Evolutionary conservation across 2,329 filamentous ascomycete genomes (phyloP).

Genomic region (Talaromyces sp.): DNA sequence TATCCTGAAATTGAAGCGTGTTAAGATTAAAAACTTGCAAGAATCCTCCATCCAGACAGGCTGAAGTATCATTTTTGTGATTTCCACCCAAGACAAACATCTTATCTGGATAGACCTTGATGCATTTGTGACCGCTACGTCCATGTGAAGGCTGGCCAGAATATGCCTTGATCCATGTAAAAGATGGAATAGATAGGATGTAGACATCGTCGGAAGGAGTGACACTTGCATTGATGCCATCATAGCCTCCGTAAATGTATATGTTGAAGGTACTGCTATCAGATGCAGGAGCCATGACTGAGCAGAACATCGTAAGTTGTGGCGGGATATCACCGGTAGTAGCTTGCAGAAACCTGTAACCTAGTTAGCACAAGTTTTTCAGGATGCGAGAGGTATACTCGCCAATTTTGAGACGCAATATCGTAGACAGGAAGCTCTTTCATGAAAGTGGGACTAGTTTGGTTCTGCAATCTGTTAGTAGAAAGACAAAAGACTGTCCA

Average conservation of each 20-base stretch:
- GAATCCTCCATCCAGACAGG: conserved; percentile 52
- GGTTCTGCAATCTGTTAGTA: conserved; percentile 13
- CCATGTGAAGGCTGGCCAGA: conserved; percentile 23
- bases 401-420: conserved; percentile 29
- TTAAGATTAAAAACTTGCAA: conserved; percentile 50
- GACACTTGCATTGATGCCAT: conserved; percentile 21
- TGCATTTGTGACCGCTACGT: conserved; percentile 32
- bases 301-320: conserved; percentile 39
- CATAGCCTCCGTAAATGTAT: conserved; percentile 37
- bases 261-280: conserved; percentile 34
- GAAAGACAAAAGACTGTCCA: not conserved
- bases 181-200: conserved; percentile 35
- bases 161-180: conserved; percentile 31
- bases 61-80: conserved; percentile 15
- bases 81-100: conserved; percentile 41
- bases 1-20: conserved; percentile 30
- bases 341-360: conserved; percentile 40
- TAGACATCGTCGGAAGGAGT: conserved; percentile 33
- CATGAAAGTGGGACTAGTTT: conserved; percentile 36
- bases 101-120: conserved; percentile 48
- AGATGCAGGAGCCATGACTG: conserved; percentile 37
- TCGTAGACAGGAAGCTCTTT: conserved; percentile 38
- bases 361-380: not conserved
- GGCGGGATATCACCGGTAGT: conserved; percentile 39
- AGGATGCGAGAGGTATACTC: not conserved